Conservation (phyloP, 2,329 filamentous ascomycete genomes). For the Trichoderma sp. region DNA sequence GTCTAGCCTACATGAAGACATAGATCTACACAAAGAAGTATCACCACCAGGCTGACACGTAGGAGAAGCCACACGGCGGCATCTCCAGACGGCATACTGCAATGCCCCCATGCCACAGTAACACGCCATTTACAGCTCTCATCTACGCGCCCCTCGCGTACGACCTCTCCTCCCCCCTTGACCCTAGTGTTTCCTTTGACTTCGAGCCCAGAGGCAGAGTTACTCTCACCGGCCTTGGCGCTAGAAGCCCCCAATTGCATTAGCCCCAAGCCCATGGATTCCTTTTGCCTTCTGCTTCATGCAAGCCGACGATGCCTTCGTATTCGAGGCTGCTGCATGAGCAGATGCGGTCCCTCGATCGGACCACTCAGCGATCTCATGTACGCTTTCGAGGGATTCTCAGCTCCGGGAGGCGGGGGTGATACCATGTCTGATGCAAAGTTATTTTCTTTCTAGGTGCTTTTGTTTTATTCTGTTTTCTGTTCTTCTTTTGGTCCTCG, state of each 20-base stretch:
- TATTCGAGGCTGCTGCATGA: constrained; percentile 17
- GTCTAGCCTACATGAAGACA: background rate
- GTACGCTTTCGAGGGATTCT: background rate
- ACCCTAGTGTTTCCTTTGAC: too few species aligned
- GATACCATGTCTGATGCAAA: background rate
- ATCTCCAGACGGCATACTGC: background rate
- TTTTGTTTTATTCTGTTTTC: too few species aligned
- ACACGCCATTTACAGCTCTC: too few species aligned
- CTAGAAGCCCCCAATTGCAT: constrained; percentile 4
- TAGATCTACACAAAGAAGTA: background rate
- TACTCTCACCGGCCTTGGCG: constrained; percentile 10
- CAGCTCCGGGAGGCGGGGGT: background rate
- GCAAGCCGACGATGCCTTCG: constrained; percentile 3
- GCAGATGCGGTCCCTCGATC: background rate
- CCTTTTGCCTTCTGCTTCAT: background rate
- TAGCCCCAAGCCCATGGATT: constrained; percentile 10
- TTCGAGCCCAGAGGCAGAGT: background rate
- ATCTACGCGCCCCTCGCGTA: background rate
- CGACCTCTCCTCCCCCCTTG: background rate
- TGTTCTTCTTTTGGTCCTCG: background rate
- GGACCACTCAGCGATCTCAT: background rate
- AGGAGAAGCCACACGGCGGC: background rate
- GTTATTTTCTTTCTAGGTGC: too few species aligned
- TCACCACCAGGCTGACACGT: background rate
- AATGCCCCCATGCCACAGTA: background rate